Conservation (phyloP, 1,284 basidiomycete genomes). For the Peniophora sp. region DNA sequence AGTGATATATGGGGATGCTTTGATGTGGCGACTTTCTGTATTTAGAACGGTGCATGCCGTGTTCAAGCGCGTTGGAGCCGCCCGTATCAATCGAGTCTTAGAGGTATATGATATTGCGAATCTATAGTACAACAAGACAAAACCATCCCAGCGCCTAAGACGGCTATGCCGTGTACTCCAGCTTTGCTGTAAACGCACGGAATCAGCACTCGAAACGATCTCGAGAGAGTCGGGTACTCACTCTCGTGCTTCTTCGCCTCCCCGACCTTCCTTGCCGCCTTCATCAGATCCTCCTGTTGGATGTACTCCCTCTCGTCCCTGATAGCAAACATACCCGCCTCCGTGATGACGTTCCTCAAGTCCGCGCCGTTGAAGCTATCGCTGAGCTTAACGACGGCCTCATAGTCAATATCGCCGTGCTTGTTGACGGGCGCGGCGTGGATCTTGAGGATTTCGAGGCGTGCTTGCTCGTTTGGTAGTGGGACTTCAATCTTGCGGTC, state of each 20-base stretch:
- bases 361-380: conserved; percentile 96
- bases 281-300: conserved; percentile 92
- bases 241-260: conserved; percentile 97
- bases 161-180: conserved; percentile 47
- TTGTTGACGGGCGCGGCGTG: conserved; percentile 95
- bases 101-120: neutral
- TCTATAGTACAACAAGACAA: neutral
- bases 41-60: no score
- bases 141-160: neutral
- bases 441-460: conserved; percentile 95
- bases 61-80: no score
- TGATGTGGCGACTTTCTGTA: no score
- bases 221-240: conserved; percentile 28
- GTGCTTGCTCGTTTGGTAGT: conserved; percentile 93
- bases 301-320: conserved; percentile 92
- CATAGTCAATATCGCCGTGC: conserved; percentile 91
- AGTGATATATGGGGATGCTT: no score
- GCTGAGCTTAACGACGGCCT: conserved; percentile 93
- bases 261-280: conserved; percentile 94
- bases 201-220: conserved; percentile 7
- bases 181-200: conserved; percentile 35
- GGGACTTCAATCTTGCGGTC: conserved; percentile 99
- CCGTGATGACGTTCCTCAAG: conserved; percentile 93
- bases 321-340: conserved; percentile 99
- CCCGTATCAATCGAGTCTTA: no score